These are phyloP conservation scores for Rhizopogon vinicolor DNA, from an alignment of 768 basidiomycete genomes.

Conservation along the genomic window DNA sequence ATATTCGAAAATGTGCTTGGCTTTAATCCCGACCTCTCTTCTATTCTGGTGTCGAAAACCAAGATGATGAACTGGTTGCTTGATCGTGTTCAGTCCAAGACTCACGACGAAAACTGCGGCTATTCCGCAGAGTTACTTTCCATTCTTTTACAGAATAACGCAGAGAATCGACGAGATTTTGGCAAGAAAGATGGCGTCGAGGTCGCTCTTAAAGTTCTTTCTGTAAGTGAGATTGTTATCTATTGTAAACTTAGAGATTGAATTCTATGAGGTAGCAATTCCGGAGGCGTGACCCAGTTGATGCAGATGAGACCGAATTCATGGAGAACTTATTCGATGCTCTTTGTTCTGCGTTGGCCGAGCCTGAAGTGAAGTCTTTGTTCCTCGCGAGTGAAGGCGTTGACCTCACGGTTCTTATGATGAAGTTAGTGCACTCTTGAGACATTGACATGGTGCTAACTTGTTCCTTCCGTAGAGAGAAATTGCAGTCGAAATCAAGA, in stretches of 20 bases:
- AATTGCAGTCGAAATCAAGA: constrained; percentile 71
- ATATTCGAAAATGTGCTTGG: constrained; percentile 92
- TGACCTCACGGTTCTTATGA: constrained; percentile 97
- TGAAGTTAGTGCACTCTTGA: constrained; percentile 63
- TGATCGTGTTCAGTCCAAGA: constrained; percentile 64
- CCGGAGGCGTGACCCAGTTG: constrained; percentile 75
- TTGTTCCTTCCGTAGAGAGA: constrained; percentile 51
- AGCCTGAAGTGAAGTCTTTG: constrained; percentile 69
- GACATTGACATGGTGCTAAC: constrained; percentile 1
- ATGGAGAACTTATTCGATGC: constrained; percentile 97
- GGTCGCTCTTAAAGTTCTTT: constrained; percentile 64
- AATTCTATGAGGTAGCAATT: constrained; percentile 59
- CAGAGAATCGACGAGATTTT: constrained; percentile 62
- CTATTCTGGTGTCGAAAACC: constrained; percentile 69
- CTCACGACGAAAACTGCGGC: constrained; percentile 84
- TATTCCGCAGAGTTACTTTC: constrained; percentile 95
- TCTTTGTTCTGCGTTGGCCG: constrained; percentile 80
- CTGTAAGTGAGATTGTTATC: constrained; percentile 49
- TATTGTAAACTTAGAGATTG: constrained; percentile 1
- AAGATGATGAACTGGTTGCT: constrained; percentile 77
- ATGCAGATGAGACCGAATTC: constrained; percentile 91
- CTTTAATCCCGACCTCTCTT: constrained; percentile 74
- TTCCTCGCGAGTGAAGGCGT: constrained; percentile 92
- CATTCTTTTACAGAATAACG: constrained; percentile 77
- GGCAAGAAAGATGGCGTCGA: constrained; percentile 80